phyloP scores from a whole-genome alignment of 164 flowering plant species.

The grape (Vitis vinifera) region ASM3070453v1 NC_081818.1:8729501-8730000 shows the following conservation, averaged over 20 bases:
- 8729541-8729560: constrained; percentile 35
- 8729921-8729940: no score
- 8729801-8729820: constrained; percentile 40
- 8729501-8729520: constrained; percentile 19
- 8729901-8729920: no score
- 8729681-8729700: constrained; percentile 29
- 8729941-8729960: no score
- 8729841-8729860: neutral
- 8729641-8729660: no score
- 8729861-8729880: constrained; percentile 14
- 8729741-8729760: constrained; percentile 38
- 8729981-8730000: no score
- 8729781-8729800: constrained; percentile 23
- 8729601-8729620: neutral
- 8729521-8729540: constrained; percentile 32
- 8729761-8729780: constrained; percentile 22
- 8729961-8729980: no score
- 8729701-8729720: constrained; percentile 28
- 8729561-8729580: constrained; percentile 29
- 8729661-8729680: neutral
- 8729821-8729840: constrained; percentile 18
- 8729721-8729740: constrained; percentile 31
- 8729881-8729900: no score
- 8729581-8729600: constrained; percentile 34
- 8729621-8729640: neutral